These are phyloP conservation scores for Iris macrosiphon DNA, from an alignment of 106 monocot species.

Conservation along the genomic window DNA sequence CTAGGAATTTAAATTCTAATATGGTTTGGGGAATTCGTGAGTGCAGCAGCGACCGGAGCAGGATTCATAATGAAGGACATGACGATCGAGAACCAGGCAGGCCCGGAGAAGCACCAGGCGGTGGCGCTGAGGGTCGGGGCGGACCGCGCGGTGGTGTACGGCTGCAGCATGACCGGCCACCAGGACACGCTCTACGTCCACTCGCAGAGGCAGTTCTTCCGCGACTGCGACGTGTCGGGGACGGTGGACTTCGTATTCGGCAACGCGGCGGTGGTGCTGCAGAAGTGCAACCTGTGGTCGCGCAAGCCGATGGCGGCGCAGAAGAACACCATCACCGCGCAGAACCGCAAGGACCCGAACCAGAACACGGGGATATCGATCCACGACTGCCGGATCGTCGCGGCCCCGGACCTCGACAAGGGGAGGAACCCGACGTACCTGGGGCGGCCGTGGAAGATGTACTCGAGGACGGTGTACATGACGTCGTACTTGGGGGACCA, in stretches of 20 bases:
- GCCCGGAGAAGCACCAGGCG: conserved; percentile 71
- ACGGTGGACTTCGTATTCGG: conserved; percentile 96
- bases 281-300: conserved; percentile 34
- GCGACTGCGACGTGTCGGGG: conserved; percentile 81
- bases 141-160: conserved; percentile 69
- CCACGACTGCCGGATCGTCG: conserved; percentile 39
- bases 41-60: conserved; percentile 64
- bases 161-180: conserved; percentile 69
- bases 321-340: no score
- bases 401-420: conserved; percentile 33
- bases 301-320: conserved; percentile 43
- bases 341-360: conserved; percentile 50
- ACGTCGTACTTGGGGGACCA: conserved; percentile 32
- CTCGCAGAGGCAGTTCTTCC: conserved; percentile 80
- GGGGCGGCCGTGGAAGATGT: conserved; percentile 53
- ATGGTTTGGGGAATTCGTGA: no score
- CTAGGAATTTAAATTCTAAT: no score
- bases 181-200: conserved; percentile 85
- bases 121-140: conserved; percentile 79
- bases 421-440: conserved; percentile 32
- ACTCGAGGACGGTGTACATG: conserved; percentile 41
- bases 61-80: conserved; percentile 78
- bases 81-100: conserved; percentile 75
- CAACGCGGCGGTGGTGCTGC: conserved; percentile 50
- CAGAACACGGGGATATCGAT: conserved; percentile 81